Base-by-base conservation (phyloP, 2,329 filamentous ascomycete species). In the Phaeosphaeriaceae sp. region DNA sequence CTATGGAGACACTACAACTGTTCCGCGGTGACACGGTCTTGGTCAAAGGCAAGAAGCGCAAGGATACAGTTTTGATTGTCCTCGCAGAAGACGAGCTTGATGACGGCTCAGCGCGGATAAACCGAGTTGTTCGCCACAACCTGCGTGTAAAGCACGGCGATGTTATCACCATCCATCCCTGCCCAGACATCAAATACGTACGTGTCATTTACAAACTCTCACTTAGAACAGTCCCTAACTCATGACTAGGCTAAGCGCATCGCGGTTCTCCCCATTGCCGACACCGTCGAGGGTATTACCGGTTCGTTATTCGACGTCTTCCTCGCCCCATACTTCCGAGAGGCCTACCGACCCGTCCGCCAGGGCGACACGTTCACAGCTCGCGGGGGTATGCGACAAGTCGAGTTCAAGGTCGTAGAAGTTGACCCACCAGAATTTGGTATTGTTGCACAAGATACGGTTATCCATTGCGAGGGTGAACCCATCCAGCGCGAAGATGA, bases 171-270 rank as follows among this genome's bases (percentile, higher is more conserved):
- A 92, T 99, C 59, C 92, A 97, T 79, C 87, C 95, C 46, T 99
- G 94, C 81, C 93, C 94, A 15, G 94, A 99, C 76, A 99, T 99
- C 83, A 99, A 99, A 96, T 99, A 99, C 76, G 92, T 96, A 77
- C 76, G 91, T 85, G 17, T 41, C 50, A 48, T 48, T 23, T 41
- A 18, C 20, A 37, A 16, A 40, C n/a, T 2, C 3, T 18, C 15
- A 15, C 1, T 28, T 23, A 34, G 9, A 38, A 32, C 32, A 28
- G 30, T 30, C 53, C 15, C 66, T 63, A 61, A 64, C 61, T 58
- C 54, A 66, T 45, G 42, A 12, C 4, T 41, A 96, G 92, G 94
- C 95, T 78, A 99, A 99, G 85, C 91, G 94, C 71, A 97, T 99
- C 74, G 94, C 94, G 55, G 94, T 99, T 52, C 89, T 99, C 38